These are phyloP conservation scores for Rozella allomycis DNA, from an alignment of 371 early-diverging fungal genomes.

Conservation along the genomic window DNA sequence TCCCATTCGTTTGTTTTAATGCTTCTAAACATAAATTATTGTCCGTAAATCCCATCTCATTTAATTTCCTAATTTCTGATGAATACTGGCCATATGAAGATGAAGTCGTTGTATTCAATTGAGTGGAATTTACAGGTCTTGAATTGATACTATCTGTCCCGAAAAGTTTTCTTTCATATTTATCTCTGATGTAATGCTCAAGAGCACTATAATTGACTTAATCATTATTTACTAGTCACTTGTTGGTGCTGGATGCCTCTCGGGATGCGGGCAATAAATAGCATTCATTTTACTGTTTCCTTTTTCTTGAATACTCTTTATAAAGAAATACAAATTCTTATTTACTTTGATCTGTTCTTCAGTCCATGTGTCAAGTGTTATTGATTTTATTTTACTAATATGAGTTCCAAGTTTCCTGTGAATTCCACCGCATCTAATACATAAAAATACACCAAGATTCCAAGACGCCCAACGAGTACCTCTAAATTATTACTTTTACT, in stretches of 20 bases:
- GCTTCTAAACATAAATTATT: no score
- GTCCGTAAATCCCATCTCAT: conserved; percentile 1
- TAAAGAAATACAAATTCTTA: no score
- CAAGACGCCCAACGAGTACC: conserved; percentile 12
- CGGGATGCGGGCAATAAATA: no score
- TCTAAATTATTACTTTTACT: no score
- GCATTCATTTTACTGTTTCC: no score
- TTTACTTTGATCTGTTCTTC: not conserved
- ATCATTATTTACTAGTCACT: no score
- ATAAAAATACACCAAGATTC: conserved; percentile 19
- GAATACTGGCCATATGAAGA: not conserved
- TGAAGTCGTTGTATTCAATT: not conserved
- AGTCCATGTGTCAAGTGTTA: conserved; percentile 4
- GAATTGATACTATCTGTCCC: no score
- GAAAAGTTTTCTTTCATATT: conserved; percentile 1
- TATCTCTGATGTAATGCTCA: conserved; percentile 1
- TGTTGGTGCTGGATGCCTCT: no score
- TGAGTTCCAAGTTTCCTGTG: conserved; percentile 18
- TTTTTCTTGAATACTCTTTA: no score
- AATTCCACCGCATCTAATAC: conserved; percentile 19
- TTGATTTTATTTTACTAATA: conserved; percentile 1
- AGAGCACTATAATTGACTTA: not conserved
- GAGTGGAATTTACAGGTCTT: no score
- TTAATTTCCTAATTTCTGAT: not conserved
- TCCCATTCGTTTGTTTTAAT: no score